Base-by-base conservation (phyloP, 2,329 filamentous ascomycete genomes). In the Lachnellula subtilissima region DNA sequence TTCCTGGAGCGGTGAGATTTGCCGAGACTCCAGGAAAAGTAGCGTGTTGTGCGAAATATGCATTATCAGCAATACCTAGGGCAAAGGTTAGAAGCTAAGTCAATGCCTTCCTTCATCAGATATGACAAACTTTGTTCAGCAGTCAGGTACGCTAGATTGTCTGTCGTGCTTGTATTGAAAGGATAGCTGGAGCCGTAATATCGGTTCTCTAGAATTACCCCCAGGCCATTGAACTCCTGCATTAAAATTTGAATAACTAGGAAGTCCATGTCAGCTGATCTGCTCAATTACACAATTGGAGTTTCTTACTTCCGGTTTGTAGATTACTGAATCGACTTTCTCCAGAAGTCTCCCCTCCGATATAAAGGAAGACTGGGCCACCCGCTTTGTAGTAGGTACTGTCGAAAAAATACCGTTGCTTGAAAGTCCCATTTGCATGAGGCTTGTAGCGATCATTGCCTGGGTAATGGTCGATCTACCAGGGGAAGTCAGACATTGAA, bases 371-470 rank as follows among this genome's bases (percentile, higher is more conserved):
- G 0, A 80, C 72, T 1, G 78, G 80, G 0, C 79, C 79, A 17
- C 80, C 79, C 12, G 78, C 72, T 59, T 78, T 74, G 64, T 82
- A 83, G 65, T 81, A 80, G 0, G 74, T 74, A 5, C 73, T 71
- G 59, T 79, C 79, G 47, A 81, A 78, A 63, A 78, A 81, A 64
- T 80, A 83, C 48, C 78, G 74, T 65, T 82, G 79, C 50, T 73
- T 73, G 64, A 82, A 83, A 1, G 78, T 83, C 17, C 70, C 76
- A 55, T 75, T 73, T 12, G 72, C 72, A 60, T 74, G 75, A 4
- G 71, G 73, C 12, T 63, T 62, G 63, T 76, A 77, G 8, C 66
- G 65, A n/a, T 66, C 59, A 39, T 67, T 69, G n/a, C 72, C 56
- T 7, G 72, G 75, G 48, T 77, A 77, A 64, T 78, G 76, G 59